Evolutionary conservation across 1,284 basidiomycete species (phyloP), one percentile per base, ranked within the genome.

Genomic region (Fomitopsis palustris): DNA sequence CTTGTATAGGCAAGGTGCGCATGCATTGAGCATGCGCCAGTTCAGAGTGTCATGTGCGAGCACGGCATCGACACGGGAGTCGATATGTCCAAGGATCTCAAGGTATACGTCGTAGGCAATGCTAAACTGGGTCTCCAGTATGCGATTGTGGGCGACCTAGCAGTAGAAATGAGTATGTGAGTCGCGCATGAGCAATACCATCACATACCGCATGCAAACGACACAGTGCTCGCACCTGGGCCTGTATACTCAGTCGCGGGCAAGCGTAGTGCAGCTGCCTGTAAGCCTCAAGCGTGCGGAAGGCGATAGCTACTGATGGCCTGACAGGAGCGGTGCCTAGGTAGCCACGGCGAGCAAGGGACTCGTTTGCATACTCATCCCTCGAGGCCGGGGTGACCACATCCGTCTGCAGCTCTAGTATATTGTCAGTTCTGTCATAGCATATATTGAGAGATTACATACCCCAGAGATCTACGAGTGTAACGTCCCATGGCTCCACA

Each of bases 51-150:
- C 61, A 1, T 66, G 62, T 2, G 56, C 51, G 0, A 75, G 62
- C 1, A 57, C 61, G 1, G 16, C 21, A 12, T 63, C 54, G 21
- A 75, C 66, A 0, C 41, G 62, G 1, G 27, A n/a, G 6, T 67
- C 62, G 3, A 73, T 62, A 0, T 23, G 27, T 0, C 58, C 59
- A 0, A 62, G 55, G 1, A 75, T 62, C 8, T 65, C 64, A 4
- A 74, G 61, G 45, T 74, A 76, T 0, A 71, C 23, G 43, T 77
- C 71, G 55, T 66, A 75, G 0, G 67, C 61, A 4, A 62, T 60
- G 0, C 68, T 64, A 49, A 75, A 72, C 25, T 63, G 55, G 7
- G 60, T 43, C 1, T 56, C 53, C 1, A 64, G 38, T 10, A 27
- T 19, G 8, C 33, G 47, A 2, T 51, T 25, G 27, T 49, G 60